Base-by-base conservation (phyloP, 2,329 filamentous ascomycete species). In the Didymellaceae sp. region DNA sequence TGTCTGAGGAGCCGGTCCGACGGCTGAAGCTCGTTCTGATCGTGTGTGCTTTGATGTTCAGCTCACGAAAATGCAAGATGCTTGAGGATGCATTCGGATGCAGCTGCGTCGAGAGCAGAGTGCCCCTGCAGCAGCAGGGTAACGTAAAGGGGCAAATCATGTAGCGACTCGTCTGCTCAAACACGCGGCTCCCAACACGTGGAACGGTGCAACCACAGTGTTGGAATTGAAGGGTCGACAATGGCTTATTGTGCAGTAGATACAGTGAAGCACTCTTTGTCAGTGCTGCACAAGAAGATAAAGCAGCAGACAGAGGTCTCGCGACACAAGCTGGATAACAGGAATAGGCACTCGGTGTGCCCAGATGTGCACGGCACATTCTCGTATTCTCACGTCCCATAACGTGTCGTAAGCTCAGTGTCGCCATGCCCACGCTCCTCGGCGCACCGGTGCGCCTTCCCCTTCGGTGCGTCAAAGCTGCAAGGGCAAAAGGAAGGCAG, bases 151-250 rank as follows among this genome's bases (percentile, higher is more conserved):
- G 20, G 32, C 9, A 38, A 21, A 18, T 24, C 32, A 25, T 16
- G 25, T 22, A 43, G 43, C 41, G 25, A 22, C 24, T 51, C 41
- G 48, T 42, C 30, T 52, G 37, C 31, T 52, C 48, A 52, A 52
- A 51, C 47, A 51, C 14, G 47, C 47, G 35, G 35, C 35, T 45
- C 42, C 37, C 25, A 21, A 52, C 48, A 52, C 48, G 48, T 52
- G 42, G 48, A 37, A 22, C 32, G 16, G 31, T 46, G 37, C 37
- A 21, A 46, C 43, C 48, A 10, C 48, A 34, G 20, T n/a, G 21
- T 21, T 38, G 37, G 42, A 42, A 42, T 45, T 38, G 16, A 42
- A 52, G 42, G 21, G 32, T 33, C 31, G 46, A n/a, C 42, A 32
- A 41, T 32, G 26, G 26, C 17, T 21, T 38, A 28, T 20, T 33